Conservation (phyloP, 1,284 basidiomycete species). For the Rhodotorula sp. region DNA sequence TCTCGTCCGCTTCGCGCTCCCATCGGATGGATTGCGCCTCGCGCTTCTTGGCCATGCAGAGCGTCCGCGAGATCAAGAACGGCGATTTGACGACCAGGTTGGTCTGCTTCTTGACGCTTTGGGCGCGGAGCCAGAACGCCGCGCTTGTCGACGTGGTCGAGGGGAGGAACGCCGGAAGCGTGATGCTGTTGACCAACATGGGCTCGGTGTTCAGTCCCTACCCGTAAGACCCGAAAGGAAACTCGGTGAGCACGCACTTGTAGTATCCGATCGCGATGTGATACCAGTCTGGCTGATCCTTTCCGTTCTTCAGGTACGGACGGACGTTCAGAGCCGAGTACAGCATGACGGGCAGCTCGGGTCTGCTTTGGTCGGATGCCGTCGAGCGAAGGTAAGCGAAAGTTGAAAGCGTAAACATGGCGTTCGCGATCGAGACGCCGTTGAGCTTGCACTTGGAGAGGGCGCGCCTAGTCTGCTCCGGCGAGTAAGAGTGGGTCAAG, state of each 20-base stretch:
- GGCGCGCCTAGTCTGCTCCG: conserved; percentile 55
- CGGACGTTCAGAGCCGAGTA: conserved; percentile 75
- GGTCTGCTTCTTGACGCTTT: conserved; percentile 65
- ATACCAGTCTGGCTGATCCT: conserved; percentile 58
- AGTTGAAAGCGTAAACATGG: conserved; percentile 71
- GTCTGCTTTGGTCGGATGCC: conserved; percentile 37
- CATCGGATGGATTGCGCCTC: conserved; percentile 61
- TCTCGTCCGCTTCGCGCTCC: conserved; percentile 67
- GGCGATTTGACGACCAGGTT: conserved; percentile 61
- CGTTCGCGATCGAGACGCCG: conserved; percentile 70
- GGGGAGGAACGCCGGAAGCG: conserved; percentile 65
- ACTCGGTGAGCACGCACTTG: background rate
- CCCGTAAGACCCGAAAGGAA: background rate
- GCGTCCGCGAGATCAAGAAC: conserved; percentile 61
- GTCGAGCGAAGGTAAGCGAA: conserved; percentile 62
- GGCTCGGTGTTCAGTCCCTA: too few species aligned
- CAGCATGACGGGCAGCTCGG: conserved; percentile 66
- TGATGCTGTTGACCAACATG: conserved; percentile 55
- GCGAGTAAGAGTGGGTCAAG: conserved; percentile 61
- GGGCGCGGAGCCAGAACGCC: conserved; percentile 73
- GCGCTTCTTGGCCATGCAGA: conserved; percentile 64
- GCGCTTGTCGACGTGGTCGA: conserved; percentile 37
- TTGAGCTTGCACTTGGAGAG: conserved; percentile 65
- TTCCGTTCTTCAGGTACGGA: conserved; percentile 55
- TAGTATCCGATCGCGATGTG: conserved; percentile 64